phyloP scores from a whole-genome alignment of 2,329 filamentous ascomycete genomes.

The Fusarium setosum region DNA sequence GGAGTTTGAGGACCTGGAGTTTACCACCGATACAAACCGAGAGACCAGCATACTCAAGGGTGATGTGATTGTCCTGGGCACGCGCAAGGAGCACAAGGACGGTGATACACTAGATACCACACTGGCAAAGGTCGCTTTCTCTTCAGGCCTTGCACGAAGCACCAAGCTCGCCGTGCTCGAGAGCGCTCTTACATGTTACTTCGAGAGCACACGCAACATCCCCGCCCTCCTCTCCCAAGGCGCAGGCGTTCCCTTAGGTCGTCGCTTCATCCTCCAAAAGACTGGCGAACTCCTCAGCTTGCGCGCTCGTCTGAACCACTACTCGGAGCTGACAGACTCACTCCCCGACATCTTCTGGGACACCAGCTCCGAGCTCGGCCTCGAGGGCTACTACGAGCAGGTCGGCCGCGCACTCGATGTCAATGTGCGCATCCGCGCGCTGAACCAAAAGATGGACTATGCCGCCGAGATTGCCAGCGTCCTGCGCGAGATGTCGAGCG shows the following conservation, averaged over 20 bases:
- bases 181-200: conserved; percentile 83
- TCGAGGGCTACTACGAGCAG: conserved; percentile 96
- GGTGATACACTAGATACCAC: conserved; percentile 68
- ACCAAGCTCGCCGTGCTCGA: conserved; percentile 96
- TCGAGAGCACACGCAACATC: conserved; percentile 86
- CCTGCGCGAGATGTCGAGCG: conserved; percentile 86
- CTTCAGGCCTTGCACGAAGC: conserved; percentile 89
- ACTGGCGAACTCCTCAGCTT: conserved; percentile 92
- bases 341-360: conserved; percentile 99
- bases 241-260: conserved; percentile 55
- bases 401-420: conserved; percentile 92
- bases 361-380: conserved; percentile 83
- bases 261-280: conserved; percentile 88
- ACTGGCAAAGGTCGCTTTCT: conserved; percentile 95
- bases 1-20: conserved; percentile 92
- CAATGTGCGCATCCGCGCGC: conserved; percentile 85
- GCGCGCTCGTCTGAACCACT: conserved; percentile 93
- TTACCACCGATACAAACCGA: conserved; percentile 77
- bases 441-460: conserved; percentile 99
- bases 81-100: conserved; percentile 65
- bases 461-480: conserved; percentile 95
- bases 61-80: conserved; percentile 90
- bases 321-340: conserved; percentile 95
- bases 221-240: conserved; percentile 80
- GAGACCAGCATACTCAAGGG: conserved; percentile 84